These are phyloP conservation scores for Nigrospora osmanthi DNA, from an alignment of 2,329 filamentous ascomycete species.

Conservation along the genomic window DNA sequence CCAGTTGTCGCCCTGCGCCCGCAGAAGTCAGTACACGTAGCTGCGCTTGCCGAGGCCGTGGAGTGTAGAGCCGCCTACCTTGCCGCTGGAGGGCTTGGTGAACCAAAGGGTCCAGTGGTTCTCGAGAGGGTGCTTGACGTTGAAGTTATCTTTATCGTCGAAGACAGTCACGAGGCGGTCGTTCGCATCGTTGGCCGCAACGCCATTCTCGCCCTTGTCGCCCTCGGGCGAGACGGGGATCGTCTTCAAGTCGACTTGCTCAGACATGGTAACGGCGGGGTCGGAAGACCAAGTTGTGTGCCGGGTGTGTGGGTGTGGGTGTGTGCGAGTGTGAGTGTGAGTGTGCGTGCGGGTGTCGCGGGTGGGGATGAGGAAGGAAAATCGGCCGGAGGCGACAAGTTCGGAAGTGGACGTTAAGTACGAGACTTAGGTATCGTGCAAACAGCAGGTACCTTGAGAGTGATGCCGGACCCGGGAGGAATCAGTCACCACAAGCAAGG, in stretches of 20 bases:
- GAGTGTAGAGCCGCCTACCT: slow-evolving; percentile 48
- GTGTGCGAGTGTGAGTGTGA: background rate
- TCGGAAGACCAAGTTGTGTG: background rate
- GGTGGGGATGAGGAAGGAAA: no score
- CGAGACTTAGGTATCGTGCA: no score
- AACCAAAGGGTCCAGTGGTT: slow-evolving; percentile 99
- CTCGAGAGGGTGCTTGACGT: slow-evolving; percentile 96
- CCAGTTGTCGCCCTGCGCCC: slow-evolving; percentile 84
- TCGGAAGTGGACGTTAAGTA: no score
- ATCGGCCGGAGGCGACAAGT: no score
- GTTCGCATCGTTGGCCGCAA: slow-evolving; percentile 42
- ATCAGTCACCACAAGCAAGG: no score
- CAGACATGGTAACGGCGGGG: slow-evolving; percentile 25
- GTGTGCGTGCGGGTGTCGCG: no score
- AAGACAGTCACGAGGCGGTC: slow-evolving; percentile 81
- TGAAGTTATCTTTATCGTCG: slow-evolving; percentile 98
- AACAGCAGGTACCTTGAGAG: no score
- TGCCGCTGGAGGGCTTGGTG: slow-evolving; percentile 94
- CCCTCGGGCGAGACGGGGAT: slow-evolving; percentile 61
- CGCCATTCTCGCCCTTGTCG: slow-evolving; percentile 44
- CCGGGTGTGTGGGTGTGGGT: no score
- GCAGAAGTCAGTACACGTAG: background rate
- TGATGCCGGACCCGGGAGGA: no score
- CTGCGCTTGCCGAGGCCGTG: no score
- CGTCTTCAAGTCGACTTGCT: slow-evolving; percentile 60